Evolutionary conservation across 2,329 filamentous ascomycete genomes (phyloP).

Genomic region (Metarhizium sp.): DNA sequence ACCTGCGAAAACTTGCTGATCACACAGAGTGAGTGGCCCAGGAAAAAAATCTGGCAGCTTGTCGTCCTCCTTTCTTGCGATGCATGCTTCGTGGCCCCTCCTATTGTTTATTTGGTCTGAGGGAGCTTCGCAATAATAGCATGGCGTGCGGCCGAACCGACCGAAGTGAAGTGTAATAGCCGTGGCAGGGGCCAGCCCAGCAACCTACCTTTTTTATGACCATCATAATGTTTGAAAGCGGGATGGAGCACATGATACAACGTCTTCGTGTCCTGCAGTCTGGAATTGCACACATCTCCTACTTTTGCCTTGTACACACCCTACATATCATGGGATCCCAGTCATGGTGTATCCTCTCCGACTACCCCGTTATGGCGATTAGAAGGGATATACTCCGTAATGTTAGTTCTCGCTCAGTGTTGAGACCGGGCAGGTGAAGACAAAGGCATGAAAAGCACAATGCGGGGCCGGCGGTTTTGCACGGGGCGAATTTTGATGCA

Average conservation of each 20-base stretch:
- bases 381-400: no score
- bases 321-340: no score
- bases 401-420: background rate
- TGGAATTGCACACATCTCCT: background rate
- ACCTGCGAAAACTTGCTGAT: background rate
- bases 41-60: background rate
- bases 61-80: background rate
- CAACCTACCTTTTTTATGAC: background rate
- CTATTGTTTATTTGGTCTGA: background rate
- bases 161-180: background rate
- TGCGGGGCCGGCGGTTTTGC: background rate
- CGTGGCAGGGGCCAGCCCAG: background rate
- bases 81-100: background rate
- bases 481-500: background rate
- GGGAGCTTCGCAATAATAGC: background rate
- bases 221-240: background rate
- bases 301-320: no score
- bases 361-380: no score
- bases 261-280: no score
- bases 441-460: background rate
- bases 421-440: background rate
- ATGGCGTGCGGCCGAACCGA: no score
- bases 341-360: no score
- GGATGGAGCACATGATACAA: background rate
- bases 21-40: background rate